phyloP scores from a whole-genome alignment of 1,139 yeast genomes.

The Geotrichum reessii region DNA sequence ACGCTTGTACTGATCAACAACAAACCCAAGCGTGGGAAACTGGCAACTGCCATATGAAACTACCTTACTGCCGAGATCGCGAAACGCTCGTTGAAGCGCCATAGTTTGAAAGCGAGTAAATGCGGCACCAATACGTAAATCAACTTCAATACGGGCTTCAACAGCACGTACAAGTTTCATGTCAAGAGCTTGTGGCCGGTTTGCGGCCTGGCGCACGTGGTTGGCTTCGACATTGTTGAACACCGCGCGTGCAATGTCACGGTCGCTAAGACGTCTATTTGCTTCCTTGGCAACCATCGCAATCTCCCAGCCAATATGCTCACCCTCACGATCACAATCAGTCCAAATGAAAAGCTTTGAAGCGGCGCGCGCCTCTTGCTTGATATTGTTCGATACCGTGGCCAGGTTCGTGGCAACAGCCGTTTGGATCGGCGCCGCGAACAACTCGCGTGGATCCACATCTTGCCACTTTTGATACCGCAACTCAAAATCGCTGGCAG shows the following conservation, averaged over 20 bases:
- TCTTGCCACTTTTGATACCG: constrained; percentile 54
- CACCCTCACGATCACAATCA: constrained; percentile 98
- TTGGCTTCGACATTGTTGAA: constrained; percentile 80
- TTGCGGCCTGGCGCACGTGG: constrained; percentile 74
- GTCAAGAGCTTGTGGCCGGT: constrained; percentile 58
- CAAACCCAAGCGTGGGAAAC: constrained; percentile 93
- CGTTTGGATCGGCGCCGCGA: constrained; percentile 59
- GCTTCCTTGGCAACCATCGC: constrained; percentile 57
- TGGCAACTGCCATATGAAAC: constrained; percentile 93
- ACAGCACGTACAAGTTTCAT: constrained; percentile 77
- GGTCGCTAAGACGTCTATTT: constrained; percentile 46
- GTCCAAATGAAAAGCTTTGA: constrained; percentile 88
- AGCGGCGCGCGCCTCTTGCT: constrained; percentile 55
- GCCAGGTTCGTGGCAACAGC: constrained; percentile 38
- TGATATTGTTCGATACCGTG: constrained; percentile 64
- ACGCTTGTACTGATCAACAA: constrained; percentile 85
- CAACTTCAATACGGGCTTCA: constrained; percentile 77
- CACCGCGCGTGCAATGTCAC: constrained; percentile 60
- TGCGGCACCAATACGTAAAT: constrained; percentile 81
- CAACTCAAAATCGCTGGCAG: constrained; percentile 58
- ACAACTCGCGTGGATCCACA: constrained; percentile 59
- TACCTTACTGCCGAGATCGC: constrained; percentile 30
- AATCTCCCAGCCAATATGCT: constrained; percentile 86
- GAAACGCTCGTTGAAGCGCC: constrained; percentile 37
- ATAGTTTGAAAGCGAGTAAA: constrained; percentile 74